Percentiles rank a stretch among this genome's conserved stretches.
Conservation (phyloP, 1,284 basidiomycete genomes). For the Boletellus deceptivus region DNA sequence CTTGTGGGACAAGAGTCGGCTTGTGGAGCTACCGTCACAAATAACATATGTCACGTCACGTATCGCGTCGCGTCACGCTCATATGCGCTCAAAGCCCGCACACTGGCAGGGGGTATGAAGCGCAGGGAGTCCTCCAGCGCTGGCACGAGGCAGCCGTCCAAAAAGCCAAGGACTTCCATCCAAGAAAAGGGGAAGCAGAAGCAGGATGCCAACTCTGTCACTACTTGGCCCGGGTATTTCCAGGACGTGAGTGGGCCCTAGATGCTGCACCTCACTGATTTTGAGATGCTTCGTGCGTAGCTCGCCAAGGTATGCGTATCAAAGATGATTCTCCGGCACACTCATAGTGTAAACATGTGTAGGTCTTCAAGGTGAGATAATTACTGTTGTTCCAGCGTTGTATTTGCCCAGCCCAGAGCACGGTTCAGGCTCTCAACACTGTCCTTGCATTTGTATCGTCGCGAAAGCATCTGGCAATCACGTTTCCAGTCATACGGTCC, state of each 20-base stretch:
- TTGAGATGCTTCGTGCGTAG: constrained; percentile 9
- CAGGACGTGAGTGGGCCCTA: constrained; percentile 41
- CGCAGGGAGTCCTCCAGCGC: constrained; percentile 11
- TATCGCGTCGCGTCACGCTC: constrained; percentile 19
- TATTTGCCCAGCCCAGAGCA: background rate
- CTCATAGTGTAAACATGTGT: background rate
- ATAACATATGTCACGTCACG: constrained; percentile 17
- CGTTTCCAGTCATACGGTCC: constrained; percentile 72
- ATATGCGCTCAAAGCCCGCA: background rate
- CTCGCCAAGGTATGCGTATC: constrained; percentile 24
- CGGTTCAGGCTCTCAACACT: constrained; percentile 76
- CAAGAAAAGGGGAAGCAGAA: constrained; percentile 24
- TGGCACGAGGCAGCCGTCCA: constrained; percentile 15
- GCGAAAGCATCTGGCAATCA: constrained; percentile 78
- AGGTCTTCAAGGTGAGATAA: constrained; percentile 36
- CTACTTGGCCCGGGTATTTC: constrained; percentile 60
- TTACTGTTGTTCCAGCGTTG: background rate
- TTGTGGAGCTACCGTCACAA: background rate
- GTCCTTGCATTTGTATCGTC: constrained; percentile 87
- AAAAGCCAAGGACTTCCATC: constrained; percentile 24
- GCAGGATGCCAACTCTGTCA: constrained; percentile 5
- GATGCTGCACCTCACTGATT: background rate
- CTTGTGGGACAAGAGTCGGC: no score
- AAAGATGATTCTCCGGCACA: background rate
- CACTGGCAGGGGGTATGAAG: constrained; percentile 21